Base-by-base conservation (phyloP, 805 yeast species). In the Yamadazyma phyllophila region DNA sequence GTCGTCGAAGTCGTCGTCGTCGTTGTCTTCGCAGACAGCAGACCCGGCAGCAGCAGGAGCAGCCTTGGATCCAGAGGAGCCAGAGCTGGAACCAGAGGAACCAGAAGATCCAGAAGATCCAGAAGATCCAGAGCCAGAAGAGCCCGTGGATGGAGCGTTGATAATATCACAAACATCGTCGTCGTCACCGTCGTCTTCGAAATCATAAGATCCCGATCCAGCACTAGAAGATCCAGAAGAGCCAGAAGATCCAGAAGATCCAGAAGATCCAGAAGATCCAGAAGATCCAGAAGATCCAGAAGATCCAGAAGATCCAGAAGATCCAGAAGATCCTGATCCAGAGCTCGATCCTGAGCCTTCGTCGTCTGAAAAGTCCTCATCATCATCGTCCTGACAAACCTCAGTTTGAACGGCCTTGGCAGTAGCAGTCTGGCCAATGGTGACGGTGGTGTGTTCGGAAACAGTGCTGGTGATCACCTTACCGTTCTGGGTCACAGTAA, bases 351-450 rank as follows among this genome's bases (percentile, higher is more conserved):
- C n/a, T n/a, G n/a, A 33, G 13, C 31, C 51, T 10, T 44, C 48
- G 20, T 54, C 53, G 15, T 48, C 49, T 41, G 52, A 51, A 20
- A 49, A 53, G 31, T 41, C 55, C 31, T 49, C 52, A 14, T 54
- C 54, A 17, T 48, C 54, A 16, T 52, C 58, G 11, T 53, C 55
- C 15, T 38, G 39, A 14, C 14, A 30, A 10, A 29, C 38, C 12
- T 50, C 27, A 44, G 47, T 38, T 33, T 36, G 35, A 30, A 41
- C 52, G 46, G 37, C 42, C 26, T 24, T 36, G 30, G 48, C 41
- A 14, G 32, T 16, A 6, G 32, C 36, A 16, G 49, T 39, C 3
- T 36, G 44, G 2, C 38, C 36, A 16, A 41, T 39, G 7, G 46
- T 44, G 9, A 36, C 45, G 16, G 46, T 42, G 6, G 44, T 42